These are phyloP conservation scores for Apiotrichum sp. DNA, from an alignment of 1,284 basidiomycete species.

Conservation along the genomic window DNA sequence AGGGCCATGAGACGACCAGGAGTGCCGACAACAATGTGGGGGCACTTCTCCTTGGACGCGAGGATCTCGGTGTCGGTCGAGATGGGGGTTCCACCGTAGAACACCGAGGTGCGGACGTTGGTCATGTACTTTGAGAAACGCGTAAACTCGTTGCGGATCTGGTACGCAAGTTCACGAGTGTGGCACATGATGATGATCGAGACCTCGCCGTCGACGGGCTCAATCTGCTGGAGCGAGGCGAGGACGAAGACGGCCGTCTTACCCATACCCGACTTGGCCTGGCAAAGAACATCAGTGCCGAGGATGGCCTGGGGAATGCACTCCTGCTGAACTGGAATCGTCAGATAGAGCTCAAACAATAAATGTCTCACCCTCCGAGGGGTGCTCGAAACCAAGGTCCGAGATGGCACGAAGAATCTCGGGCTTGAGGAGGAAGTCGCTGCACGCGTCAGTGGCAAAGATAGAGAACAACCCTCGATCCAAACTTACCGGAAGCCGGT, in stretches of 20 bases:
- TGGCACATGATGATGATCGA: conserved; percentile 97
- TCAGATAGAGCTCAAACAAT: background rate
- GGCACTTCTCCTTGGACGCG: conserved; percentile 95
- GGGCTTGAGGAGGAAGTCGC: conserved; percentile 95
- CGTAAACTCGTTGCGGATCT: conserved; percentile 99
- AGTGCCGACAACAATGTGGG: conserved; percentile 97
- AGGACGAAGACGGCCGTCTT: conserved; percentile 99
- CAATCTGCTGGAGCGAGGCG: conserved; percentile 95
- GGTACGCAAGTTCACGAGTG: conserved; percentile 97
- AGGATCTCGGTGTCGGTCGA: conserved; percentile 89
- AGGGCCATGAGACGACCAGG: conserved; percentile 93
- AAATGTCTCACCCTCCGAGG: conserved; percentile 78
- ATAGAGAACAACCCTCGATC: too few relatives aligned
- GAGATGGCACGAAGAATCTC: conserved; percentile 96
- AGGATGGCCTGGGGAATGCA: conserved; percentile 99
- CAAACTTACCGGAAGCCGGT: conserved; percentile 77
- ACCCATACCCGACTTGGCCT: conserved; percentile 99
- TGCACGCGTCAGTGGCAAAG: conserved; percentile 36
- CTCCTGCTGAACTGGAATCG: conserved; percentile 89
- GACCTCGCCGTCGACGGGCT: conserved; percentile 96
- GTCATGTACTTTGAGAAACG: conserved; percentile 99
- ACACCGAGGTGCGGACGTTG: conserved; percentile 92
- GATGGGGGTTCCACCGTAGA: conserved; percentile 95
- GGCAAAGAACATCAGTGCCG: conserved; percentile 98
- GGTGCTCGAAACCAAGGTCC: conserved; percentile 99